Percentiles rank a stretch among this genome's conserved stretches.
Conservation (phyloP, 768 basidiomycete genomes). For the Pulveroboletus sp. region DNA sequence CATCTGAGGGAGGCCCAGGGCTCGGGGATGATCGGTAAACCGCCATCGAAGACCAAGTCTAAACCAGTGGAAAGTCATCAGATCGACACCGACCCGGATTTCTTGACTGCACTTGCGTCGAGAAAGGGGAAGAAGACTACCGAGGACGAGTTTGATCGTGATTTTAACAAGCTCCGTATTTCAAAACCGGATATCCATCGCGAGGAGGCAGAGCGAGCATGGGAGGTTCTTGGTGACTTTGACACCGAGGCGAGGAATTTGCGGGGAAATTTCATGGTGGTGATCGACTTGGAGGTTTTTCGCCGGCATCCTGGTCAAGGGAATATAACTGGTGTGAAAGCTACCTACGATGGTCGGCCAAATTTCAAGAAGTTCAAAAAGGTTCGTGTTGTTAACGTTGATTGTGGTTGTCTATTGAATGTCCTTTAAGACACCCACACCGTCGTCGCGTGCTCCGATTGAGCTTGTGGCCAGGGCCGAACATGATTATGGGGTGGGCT, state of each 20-base stretch:
- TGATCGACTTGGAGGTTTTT: constrained; percentile 62
- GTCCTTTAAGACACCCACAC: constrained; percentile 25
- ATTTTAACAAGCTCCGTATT: constrained; percentile 76
- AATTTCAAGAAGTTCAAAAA: constrained; percentile 82
- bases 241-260: constrained; percentile 53
- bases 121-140: constrained; percentile 57
- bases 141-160: constrained; percentile 73
- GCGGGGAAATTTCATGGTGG: constrained; percentile 78
- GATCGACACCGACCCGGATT: constrained; percentile 61
- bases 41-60: constrained; percentile 10
- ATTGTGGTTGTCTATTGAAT: constrained; percentile 8
- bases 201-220: constrained; percentile 49
- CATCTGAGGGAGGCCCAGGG: constrained; percentile 19
- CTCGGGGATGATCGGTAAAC: constrained; percentile 14
- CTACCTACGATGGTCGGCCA: constrained; percentile 39
- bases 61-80: not conserved
- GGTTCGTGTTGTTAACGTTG: constrained; percentile 35
- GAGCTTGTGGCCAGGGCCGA: constrained; percentile 52
- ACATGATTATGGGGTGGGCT: constrained; percentile 53
- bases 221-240: constrained; percentile 64
- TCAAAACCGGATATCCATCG: constrained; percentile 55
- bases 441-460: constrained; percentile 35
- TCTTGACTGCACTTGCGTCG: constrained; percentile 72
- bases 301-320: constrained; percentile 24
- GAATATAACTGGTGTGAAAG: constrained; percentile 36